Evolutionary conservation across 768 basidiomycete genomes (phyloP), one percentile per base, ranked within the genome.

Genomic region (Wakefieldia striispora): DNA sequence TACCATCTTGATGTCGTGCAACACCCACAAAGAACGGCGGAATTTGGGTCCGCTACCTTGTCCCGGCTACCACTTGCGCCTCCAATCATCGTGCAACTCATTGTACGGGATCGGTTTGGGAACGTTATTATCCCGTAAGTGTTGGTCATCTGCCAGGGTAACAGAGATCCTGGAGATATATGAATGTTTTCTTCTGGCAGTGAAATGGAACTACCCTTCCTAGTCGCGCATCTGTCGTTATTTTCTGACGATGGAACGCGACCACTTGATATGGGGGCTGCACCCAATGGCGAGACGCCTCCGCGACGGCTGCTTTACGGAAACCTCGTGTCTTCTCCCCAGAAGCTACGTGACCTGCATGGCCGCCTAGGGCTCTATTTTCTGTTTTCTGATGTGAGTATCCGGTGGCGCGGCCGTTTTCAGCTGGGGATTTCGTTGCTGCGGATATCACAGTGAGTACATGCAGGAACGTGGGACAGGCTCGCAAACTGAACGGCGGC

Each of bases 1-100:
- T 95, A 94, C 65, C 80, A 86, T 41, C 83, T 97, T 16, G 84
- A 89, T 63, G 82, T 95, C 51, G 78, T 93, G 23, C 93, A 97
- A 60, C 86, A 94, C 51, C 93, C 93, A 10, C 76, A 80, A 55
- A 78, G 79, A 53, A 84, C 89, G 23, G 91, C 93, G 35, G 90
- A 90, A 65, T 93, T 91, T 68, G 86, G 88, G 40, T 72, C 78
- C 43, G 79, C 80, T 19, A 82, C 76, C 48, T 74, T 93, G 45
- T 91, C 88, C 51, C 85, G 90, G 41, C 71, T 93, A 45, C 88
- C 93, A 16, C 74, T 95, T 48, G 84, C 89, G 10, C 93, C 93
- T 36, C 88, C 93, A 7, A 76, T 90, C 24, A 80, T 97, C 51
- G 88, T 86, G 14, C 88, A 85, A 59, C 78, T 97, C 45, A 81